Evolutionary conservation across 2,329 filamentous ascomycete genomes (phyloP).

Genomic region (Ceratocystis colombiana): DNA sequence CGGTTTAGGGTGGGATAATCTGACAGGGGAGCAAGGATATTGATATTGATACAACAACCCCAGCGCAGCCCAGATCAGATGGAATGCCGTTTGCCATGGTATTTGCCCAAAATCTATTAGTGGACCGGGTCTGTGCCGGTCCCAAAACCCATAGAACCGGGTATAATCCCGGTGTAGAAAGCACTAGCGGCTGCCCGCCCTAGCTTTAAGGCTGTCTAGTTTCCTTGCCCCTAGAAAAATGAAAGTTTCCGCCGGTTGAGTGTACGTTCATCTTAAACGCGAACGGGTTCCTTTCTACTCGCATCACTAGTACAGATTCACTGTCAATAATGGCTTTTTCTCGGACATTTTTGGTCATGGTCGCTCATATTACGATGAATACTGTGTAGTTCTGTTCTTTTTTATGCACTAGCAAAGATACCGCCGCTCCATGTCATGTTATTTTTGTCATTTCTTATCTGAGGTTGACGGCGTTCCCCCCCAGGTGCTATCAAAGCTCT

Average conservation of each 20-base stretch:
- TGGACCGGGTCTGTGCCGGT: slow-evolving; percentile 9
- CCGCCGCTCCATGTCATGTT: not conserved
- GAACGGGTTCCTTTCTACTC: not conserved
- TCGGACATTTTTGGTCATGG: not conserved
- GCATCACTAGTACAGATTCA: not conserved
- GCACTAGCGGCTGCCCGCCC: not conserved
- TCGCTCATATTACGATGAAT: no score
- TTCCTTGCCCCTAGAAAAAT: not conserved
- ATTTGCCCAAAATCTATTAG: not conserved
- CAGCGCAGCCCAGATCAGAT: not conserved
- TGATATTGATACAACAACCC: not conserved
- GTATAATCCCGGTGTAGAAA: slow-evolving; percentile 2
- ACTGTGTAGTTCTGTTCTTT: no score
- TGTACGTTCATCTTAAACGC: not conserved
- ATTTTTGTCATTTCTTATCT: not conserved
- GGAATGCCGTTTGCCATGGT: no score
- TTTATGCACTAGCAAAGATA: not conserved
- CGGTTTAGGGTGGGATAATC: not conserved
- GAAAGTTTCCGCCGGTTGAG: not conserved
- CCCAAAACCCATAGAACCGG: not conserved
- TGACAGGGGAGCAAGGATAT: not conserved
- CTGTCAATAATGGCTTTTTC: not conserved
- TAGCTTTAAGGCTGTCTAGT: not conserved
- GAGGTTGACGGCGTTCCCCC: not conserved
- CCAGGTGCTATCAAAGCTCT: slow-evolving; percentile 16